A percentile compares a stretch with the other conserved stretches of the same genome.
phyloP scores from a whole-genome alignment of 495 filamentous ascomycete genomes.

The Lophiostoma macrostomum region DNA sequence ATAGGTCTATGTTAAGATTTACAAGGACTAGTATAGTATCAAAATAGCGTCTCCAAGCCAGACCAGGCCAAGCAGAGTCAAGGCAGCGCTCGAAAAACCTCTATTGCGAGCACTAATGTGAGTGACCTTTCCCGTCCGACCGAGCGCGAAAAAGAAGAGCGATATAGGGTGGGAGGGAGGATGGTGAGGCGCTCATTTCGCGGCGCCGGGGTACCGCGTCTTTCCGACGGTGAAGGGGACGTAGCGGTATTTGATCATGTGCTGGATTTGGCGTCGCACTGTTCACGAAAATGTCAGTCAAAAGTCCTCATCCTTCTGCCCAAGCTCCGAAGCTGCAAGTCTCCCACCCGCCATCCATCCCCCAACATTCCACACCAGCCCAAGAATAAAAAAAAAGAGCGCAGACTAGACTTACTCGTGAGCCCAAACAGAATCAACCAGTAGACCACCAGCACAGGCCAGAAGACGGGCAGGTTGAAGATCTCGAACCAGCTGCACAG shows the following conservation, averaged over 20 bases:
- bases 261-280: conserved; percentile 99
- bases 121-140: no score
- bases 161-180: no score
- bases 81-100: no score
- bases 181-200: conserved; percentile 16
- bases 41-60: no score
- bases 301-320: background rate
- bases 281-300: no score
- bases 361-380: no score
- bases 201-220: conserved; percentile 59
- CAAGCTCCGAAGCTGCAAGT: background rate
- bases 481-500: conserved; percentile 86
- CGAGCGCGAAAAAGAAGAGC: no score
- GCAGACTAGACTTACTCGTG: conserved; percentile 74
- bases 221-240: conserved; percentile 95
- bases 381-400: no score
- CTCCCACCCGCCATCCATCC: no score
- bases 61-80: no score
- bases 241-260: conserved; percentile 99
- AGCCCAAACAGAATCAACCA: conserved; percentile 94
- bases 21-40: background rate
- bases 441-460: conserved; percentile 96
- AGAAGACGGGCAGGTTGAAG: conserved; percentile 97
- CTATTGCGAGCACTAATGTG: no score
- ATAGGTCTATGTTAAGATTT: no score